Conservation (phyloP, 176 grass and related monocot species). For the Zoysia japonica region DNA sequence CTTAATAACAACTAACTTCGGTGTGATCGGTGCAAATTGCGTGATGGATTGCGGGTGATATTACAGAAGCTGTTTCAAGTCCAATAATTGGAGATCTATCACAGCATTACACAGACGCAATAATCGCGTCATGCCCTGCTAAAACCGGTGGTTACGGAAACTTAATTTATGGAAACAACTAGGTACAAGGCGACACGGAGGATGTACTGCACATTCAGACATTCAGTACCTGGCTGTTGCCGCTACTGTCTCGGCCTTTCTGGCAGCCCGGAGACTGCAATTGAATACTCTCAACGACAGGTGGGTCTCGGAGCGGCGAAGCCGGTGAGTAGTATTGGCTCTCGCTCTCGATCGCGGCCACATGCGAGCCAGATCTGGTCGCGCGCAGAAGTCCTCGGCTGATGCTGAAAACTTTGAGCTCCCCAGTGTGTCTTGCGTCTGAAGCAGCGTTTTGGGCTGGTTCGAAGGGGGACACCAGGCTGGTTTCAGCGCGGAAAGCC, state of each 20-base stretch:
- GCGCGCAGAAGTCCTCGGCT: constrained; percentile 8
- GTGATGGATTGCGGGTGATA: background rate
- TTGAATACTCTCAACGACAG: background rate
- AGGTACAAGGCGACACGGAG: background rate
- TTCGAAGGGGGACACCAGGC: constrained; percentile 12
- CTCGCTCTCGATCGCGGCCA: background rate
- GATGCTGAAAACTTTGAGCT: background rate
- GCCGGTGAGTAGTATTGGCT: background rate
- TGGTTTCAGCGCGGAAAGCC: constrained; percentile 17
- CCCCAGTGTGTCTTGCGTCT: constrained; percentile 14
- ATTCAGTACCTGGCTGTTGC: background rate
- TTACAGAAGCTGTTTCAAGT: background rate
- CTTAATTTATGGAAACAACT: background rate
- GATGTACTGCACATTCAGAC: background rate
- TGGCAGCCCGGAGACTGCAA: too few species aligned
- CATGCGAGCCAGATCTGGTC: constrained; percentile 32
- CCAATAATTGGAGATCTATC: background rate
- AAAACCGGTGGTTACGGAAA: background rate
- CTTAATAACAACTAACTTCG: background rate
- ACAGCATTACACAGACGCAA: background rate
- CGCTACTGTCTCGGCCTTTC: background rate
- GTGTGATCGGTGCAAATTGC: background rate
- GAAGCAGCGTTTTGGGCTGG: background rate
- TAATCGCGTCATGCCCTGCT: background rate
- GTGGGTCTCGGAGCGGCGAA: background rate